phyloP scores from a whole-genome alignment of 768 basidiomycete genomes.

The Suillus brevipes region DNA sequence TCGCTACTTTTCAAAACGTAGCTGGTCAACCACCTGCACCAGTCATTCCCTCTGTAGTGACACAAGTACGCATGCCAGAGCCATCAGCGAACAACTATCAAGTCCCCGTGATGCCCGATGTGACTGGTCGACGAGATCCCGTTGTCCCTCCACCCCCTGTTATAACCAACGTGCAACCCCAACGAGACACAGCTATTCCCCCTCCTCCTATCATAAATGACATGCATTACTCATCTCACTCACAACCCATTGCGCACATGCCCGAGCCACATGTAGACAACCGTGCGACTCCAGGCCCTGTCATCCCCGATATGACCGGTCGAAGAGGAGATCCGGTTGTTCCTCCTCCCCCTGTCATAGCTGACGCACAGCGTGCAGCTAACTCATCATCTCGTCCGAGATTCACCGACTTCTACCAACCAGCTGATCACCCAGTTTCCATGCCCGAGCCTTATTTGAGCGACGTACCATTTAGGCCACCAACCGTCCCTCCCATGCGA shows the following conservation, averaged over 20 bases:
- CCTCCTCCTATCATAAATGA: background rate
- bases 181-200: background rate
- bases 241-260: constrained; percentile 17
- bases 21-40: constrained; percentile 11
- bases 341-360: constrained; percentile 24
- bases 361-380: constrained; percentile 12
- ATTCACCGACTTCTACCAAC: constrained; percentile 31
- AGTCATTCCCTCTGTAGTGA: constrained; percentile 12
- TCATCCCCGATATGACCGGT: constrained; percentile 20
- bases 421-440: constrained; percentile 14
- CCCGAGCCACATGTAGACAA: constrained; percentile 15
- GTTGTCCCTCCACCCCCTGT: background rate
- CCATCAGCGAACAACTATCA: constrained; percentile 10
- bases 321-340: constrained; percentile 3
- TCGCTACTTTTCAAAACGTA: constrained; percentile 22
- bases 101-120: constrained; percentile 9
- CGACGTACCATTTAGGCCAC: constrained; percentile 11
- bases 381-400: constrained; percentile 21
- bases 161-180: background rate
- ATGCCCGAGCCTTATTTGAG: background rate
- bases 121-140: background rate
- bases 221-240: background rate
- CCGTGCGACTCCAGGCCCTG: constrained; percentile 1
- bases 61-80: constrained; percentile 17
- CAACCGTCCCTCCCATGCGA: constrained; percentile 13